A percentile compares a stretch with the other conserved stretches of the same genome.
Conservation (phyloP, 805 yeast species). For the Cyberlindnera japonica region DNA sequence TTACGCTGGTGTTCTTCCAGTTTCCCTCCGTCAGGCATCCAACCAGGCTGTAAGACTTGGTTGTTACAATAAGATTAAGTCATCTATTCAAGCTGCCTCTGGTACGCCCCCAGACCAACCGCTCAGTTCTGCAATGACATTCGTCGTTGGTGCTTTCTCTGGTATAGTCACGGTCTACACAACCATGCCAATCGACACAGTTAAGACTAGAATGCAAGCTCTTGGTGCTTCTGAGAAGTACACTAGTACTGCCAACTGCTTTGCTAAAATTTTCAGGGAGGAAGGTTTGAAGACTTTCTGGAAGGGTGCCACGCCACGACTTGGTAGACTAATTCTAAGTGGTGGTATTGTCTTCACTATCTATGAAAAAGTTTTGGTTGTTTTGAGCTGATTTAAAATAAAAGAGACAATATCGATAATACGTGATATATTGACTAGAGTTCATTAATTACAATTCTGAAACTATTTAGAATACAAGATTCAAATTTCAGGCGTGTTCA, state of each 20-base stretch:
- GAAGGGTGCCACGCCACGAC: conserved; percentile 97
- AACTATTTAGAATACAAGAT: too few relatives aligned
- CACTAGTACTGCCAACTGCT: conserved; percentile 76
- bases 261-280: conserved; percentile 69
- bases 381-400: conserved; percentile 24
- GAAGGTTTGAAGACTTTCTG: conserved; percentile 92
- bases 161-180: conserved; percentile 87
- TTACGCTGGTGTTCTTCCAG: conserved; percentile 88
- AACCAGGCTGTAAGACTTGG: conserved; percentile 94
- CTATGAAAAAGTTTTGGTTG: conserved; percentile 78
- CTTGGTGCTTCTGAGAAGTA: conserved; percentile 72
- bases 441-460: too few relatives aligned
- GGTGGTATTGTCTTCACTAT: conserved; percentile 98
- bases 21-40: conserved; percentile 92
- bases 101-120: conserved; percentile 68
- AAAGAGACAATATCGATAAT: too few relatives aligned
- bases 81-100: conserved; percentile 66
- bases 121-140: conserved; percentile 73
- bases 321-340: conserved; percentile 86
- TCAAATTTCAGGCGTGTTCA: too few relatives aligned
- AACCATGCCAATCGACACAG: conserved; percentile 95
- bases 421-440: too few relatives aligned
- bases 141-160: conserved; percentile 85
- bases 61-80: conserved; percentile 83
- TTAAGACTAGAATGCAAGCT: conserved; percentile 96